Conservation (phyloP, 192 early-diverging fungal genomes). For the Backusella sp. region DNA sequence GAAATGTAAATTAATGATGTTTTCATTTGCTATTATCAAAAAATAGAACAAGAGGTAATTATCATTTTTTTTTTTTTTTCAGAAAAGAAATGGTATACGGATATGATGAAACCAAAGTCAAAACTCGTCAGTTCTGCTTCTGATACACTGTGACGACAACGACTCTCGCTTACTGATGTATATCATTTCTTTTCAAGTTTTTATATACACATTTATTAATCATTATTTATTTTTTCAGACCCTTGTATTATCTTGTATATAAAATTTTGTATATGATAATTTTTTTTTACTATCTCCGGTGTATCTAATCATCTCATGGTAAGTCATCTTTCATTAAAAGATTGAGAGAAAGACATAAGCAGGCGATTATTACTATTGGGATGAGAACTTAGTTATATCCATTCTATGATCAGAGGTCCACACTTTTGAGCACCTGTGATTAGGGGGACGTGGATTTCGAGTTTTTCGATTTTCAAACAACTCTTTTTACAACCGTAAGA, state of each 20-base stretch:
- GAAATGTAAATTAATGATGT: not conserved
- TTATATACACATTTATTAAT: not conserved
- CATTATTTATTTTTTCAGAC: not conserved
- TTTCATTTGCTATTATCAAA: not conserved
- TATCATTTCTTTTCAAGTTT: not conserved
- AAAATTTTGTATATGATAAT: not conserved
- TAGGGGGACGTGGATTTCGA: slow-evolving; percentile 1
- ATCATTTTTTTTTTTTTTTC: not conserved
- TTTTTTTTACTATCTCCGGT: not conserved
- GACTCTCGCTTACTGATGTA: slow-evolving; percentile 9
- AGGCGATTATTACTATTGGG: not conserved
- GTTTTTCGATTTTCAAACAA: slow-evolving; percentile 7
- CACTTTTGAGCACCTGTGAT: slow-evolving; percentile 8
- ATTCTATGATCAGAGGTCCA: slow-evolving; percentile 28
- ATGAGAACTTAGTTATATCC: slow-evolving; percentile 26
- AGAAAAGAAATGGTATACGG: not conserved
- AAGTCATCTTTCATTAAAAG: not conserved
- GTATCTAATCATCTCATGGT: not conserved
- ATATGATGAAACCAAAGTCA: slow-evolving; percentile 18
- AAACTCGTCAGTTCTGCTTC: slow-evolving; percentile 27
- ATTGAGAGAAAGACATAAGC: not conserved
- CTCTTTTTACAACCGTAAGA: not conserved
- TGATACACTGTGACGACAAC: slow-evolving; percentile 19
- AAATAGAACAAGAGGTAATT: not conserved
- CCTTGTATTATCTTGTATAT: not conserved